Evolutionary conservation across 768 basidiomycete genomes (phyloP).

Genomic region (Termitomyces heimii): DNA sequence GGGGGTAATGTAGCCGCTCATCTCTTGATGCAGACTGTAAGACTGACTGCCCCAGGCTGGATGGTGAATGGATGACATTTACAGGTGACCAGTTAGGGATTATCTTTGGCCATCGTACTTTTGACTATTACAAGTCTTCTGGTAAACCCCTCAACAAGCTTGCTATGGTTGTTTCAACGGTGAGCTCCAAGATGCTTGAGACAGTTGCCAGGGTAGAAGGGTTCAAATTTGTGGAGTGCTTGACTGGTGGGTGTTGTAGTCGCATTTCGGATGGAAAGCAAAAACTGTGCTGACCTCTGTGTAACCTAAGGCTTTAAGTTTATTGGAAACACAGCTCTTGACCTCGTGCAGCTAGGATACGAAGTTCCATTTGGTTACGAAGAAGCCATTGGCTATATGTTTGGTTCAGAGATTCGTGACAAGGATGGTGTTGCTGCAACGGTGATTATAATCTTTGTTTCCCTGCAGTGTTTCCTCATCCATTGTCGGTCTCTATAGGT

Average conservation of each 20-base stretch:
- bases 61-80: conserved; percentile 63
- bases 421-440: conserved; percentile 86
- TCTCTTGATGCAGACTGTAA: not conserved
- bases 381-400: conserved; percentile 91
- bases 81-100: conserved; percentile 82
- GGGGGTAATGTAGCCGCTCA: conserved; percentile 33
- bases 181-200: conserved; percentile 87
- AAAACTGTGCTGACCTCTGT: not conserved
- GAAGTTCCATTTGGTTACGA: conserved; percentile 83
- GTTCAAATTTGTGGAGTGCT: conserved; percentile 79
- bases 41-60: conserved; percentile 22
- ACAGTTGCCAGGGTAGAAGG: conserved; percentile 71
- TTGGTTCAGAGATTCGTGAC: conserved; percentile 72
- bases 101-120: conserved; percentile 35
- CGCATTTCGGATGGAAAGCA: not conserved
- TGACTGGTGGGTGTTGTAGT: conserved; percentile 54
- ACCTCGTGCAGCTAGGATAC: conserved; percentile 58
- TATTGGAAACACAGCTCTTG: conserved; percentile 78
- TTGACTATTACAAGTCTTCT: conserved; percentile 35
- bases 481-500: conserved; percentile 32
- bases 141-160: conserved; percentile 49
- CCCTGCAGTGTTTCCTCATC: not conserved
- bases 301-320: conserved; percentile 70
- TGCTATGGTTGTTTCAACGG: conserved; percentile 85
- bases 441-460: conserved; percentile 30